phyloP scores from a whole-genome alignment of 202 grass and related monocot species.

The Tripidium arundinaceum region DNA sequence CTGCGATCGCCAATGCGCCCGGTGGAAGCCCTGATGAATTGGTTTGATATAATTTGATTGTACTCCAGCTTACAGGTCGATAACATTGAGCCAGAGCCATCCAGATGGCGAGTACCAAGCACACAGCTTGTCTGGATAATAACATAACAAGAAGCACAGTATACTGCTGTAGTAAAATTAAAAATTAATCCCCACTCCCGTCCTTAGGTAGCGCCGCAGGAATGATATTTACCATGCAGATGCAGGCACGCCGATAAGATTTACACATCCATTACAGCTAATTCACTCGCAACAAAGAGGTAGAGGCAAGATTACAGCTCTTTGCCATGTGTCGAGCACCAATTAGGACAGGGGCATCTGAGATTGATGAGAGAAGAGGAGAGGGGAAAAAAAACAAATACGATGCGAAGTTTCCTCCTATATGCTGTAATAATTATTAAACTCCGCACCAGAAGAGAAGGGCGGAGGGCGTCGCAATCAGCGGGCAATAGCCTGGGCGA shows the following conservation, averaged over 20 bases:
- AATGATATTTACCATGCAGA: slow-evolving; percentile 5
- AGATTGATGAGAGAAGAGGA: background rate
- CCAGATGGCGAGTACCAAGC: background rate
- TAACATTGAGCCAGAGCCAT: no score
- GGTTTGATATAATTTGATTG: no score
- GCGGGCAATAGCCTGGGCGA: background rate
- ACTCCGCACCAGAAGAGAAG: no score
- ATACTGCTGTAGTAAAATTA: no score
- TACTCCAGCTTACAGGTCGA: no score
- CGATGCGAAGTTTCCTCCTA: background rate
- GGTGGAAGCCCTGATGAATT: no score
- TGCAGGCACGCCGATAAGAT: background rate
- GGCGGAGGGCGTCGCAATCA: background rate
- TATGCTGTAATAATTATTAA: no score
- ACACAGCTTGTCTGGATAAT: background rate
- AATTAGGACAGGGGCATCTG: background rate
- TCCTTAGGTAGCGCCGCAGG: background rate
- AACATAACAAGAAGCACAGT: no score
- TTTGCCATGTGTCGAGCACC: background rate
- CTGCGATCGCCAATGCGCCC: background rate
- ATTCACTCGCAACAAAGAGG: background rate
- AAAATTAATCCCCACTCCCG: no score
- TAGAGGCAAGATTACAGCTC: background rate
- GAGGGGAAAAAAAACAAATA: background rate
- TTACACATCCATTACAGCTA: background rate